A percentile compares a stretch with the other conserved stretches of the same genome.
phyloP scores from a whole-genome alignment of 257 asterid species.

The Penstemon newberryi region DNA sequence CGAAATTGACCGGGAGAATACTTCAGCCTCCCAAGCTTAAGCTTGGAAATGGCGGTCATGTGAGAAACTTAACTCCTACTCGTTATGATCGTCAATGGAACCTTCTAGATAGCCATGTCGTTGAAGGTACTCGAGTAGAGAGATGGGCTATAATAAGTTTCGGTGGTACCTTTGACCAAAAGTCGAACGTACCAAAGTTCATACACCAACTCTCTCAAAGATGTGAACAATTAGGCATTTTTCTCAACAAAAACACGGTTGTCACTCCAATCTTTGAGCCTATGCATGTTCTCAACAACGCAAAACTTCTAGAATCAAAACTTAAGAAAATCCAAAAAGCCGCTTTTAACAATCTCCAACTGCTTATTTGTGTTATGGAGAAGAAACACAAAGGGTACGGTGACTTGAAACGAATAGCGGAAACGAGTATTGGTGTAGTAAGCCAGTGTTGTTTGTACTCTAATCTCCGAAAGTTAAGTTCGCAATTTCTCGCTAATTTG shows the following conservation, averaged over 20 bases:
- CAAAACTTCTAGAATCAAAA: slow-evolving; percentile 66
- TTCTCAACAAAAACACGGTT: slow-evolving; percentile 54
- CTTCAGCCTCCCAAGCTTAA: slow-evolving; percentile 93
- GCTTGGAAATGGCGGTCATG: slow-evolving; percentile 82
- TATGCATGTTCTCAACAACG: slow-evolving; percentile 75
- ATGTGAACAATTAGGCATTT: slow-evolving; percentile 80
- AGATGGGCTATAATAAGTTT: slow-evolving; percentile 86
- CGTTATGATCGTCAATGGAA: slow-evolving; percentile 95
- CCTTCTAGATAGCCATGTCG: slow-evolving; percentile 83
- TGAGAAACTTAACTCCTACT: slow-evolving; percentile 69
- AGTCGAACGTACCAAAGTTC: slow-evolving; percentile 62
- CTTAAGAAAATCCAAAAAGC: slow-evolving; percentile 65
- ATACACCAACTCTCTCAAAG: slow-evolving; percentile 69
- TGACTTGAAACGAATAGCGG: slow-evolving; percentile 86
- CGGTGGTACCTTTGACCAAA: slow-evolving; percentile 78
- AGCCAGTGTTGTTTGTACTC: slow-evolving; percentile 88
- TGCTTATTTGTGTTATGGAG: slow-evolving; percentile 94
- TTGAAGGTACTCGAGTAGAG: slow-evolving; percentile 72
- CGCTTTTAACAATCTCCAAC: slow-evolving; percentile 65
- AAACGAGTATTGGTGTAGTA: slow-evolving; percentile 73
- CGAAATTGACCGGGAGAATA: slow-evolving; percentile 70
- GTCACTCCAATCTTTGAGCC: slow-evolving; percentile 75
- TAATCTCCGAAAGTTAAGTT: slow-evolving; percentile 58
- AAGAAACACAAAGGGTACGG: slow-evolving; percentile 92
- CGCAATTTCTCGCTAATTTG: slow-evolving; percentile 83